These are phyloP conservation scores for Colletotrichum abscissum DNA, from an alignment of 2,329 filamentous ascomycete species.

Conservation along the genomic window DNA sequence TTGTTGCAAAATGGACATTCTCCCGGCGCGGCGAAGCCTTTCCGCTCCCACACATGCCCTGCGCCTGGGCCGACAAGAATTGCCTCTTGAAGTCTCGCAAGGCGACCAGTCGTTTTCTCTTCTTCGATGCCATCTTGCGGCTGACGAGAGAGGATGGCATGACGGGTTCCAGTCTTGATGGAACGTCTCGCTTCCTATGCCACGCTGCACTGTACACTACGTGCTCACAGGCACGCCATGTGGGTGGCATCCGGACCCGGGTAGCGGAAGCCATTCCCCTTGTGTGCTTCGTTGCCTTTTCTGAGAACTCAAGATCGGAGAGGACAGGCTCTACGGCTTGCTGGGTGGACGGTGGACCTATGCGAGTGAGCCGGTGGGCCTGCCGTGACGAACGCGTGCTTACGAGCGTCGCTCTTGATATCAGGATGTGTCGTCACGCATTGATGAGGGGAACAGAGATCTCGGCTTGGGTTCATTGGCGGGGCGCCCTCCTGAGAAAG, in stretches of 20 bases:
- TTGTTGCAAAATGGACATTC: neutral
- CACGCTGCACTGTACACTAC: slow-evolving; percentile 4
- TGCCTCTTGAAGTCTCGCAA: neutral
- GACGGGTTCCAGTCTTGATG: slow-evolving; percentile 9
- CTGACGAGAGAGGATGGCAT: slow-evolving; percentile 17
- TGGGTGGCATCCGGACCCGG: slow-evolving; percentile 25
- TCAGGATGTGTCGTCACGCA: slow-evolving; percentile 15
- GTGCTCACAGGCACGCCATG: slow-evolving; percentile 29
- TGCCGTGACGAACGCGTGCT: slow-evolving; percentile 7
- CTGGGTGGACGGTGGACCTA: slow-evolving; percentile 16
- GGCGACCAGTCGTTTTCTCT: neutral
- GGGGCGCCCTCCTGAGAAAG: neutral
- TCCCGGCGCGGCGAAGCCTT: neutral
- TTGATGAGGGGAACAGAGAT: slow-evolving; percentile 10
- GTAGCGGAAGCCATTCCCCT: slow-evolving; percentile 17
- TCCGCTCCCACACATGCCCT: neutral
- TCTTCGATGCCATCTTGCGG: slow-evolving; percentile 2
- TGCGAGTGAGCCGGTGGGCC: slow-evolving; percentile 18
- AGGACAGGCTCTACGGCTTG: neutral
- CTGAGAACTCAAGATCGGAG: slow-evolving; percentile 18
- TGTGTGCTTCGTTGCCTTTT: neutral
- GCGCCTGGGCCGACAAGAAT: neutral
- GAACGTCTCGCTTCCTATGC: neutral
- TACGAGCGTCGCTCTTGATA: neutral
- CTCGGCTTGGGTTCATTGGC: neutral